Percentiles rank a stretch among this genome's conserved stretches.
Conservation (phyloP, 371 early-diverging fungal species). For the Apophysomyces ossiformis region DNA sequence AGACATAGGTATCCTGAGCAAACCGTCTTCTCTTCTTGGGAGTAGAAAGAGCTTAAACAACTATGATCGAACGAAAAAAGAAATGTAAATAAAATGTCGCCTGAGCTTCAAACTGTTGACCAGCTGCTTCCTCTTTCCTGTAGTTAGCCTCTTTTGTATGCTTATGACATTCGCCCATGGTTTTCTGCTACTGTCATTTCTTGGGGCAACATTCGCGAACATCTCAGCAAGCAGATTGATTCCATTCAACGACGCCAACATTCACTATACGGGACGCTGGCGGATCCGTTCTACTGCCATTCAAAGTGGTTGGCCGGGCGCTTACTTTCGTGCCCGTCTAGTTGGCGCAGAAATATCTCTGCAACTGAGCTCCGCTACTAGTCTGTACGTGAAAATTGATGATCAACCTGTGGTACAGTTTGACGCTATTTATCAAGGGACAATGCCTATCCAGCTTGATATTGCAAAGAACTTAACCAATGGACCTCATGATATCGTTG, state of each 20-base stretch:
- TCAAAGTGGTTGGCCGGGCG: slow-evolving; percentile 50
- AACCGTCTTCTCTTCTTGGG: no score
- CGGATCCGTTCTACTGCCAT: slow-evolving; percentile 27
- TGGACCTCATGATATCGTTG: slow-evolving; percentile 16
- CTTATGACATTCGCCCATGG: slow-evolving; percentile 8
- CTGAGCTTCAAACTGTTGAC: background rate
- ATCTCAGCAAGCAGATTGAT: slow-evolving; percentile 14
- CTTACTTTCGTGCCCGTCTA: slow-evolving; percentile 38
- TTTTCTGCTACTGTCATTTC: background rate
- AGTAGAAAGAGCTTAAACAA: no score
- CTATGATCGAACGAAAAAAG: no score
- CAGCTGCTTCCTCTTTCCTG: background rate
- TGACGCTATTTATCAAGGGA: slow-evolving; percentile 14
- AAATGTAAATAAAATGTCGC: background rate
- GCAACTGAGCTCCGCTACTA: slow-evolving; percentile 27
- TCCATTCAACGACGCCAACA: slow-evolving; percentile 35
- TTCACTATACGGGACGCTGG: slow-evolving; percentile 52
- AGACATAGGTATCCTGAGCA: no score
- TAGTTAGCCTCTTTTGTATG: background rate
- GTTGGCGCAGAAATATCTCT: slow-evolving; percentile 27
- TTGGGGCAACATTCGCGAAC: background rate
- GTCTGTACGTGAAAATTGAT: slow-evolving; percentile 32
- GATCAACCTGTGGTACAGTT: slow-evolving; percentile 20
- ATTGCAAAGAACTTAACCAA: slow-evolving; percentile 19
- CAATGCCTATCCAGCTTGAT: slow-evolving; percentile 15